Percentiles rank a stretch among this genome's conserved stretches.
phyloP scores from a whole-genome alignment of 106 monocot genomes.

The Dioscorea dumetorum region DNA sequence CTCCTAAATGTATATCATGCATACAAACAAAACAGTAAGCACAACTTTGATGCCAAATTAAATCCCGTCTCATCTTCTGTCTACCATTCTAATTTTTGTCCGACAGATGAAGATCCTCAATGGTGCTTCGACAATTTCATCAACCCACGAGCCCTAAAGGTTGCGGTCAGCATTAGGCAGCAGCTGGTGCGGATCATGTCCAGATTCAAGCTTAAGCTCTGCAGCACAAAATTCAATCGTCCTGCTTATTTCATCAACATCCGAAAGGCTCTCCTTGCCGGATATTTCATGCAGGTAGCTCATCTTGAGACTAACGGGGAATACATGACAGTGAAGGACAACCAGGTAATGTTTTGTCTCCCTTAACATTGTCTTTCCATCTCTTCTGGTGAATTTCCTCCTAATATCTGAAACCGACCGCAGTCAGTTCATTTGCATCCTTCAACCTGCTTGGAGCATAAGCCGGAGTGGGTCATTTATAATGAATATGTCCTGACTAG shows the following conservation, averaged over 20 bases:
- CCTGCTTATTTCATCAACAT: slow-evolving; percentile 69
- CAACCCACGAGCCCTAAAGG: slow-evolving; percentile 56
- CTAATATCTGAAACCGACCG: background rate
- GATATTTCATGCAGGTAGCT: slow-evolving; percentile 86
- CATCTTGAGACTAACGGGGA: slow-evolving; percentile 68
- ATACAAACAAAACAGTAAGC: slow-evolving; percentile 76
- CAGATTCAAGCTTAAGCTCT: slow-evolving; percentile 65
- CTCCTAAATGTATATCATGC: slow-evolving; percentile 78
- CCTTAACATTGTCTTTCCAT: slow-evolving; percentile 1
- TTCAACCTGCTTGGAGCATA: slow-evolving; percentile 67
- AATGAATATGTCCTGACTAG: slow-evolving; percentile 70
- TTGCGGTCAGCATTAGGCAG: slow-evolving; percentile 60
- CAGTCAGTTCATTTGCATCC: slow-evolving; percentile 78
- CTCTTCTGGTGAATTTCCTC: background rate
- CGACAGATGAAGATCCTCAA: slow-evolving; percentile 51
- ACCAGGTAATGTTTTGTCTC: slow-evolving; percentile 30
- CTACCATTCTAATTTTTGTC: no score
- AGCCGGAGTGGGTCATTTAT: slow-evolving; percentile 81
- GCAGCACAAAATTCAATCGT: slow-evolving; percentile 72
- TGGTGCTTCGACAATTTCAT: slow-evolving; percentile 81
- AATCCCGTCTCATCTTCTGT: no score
- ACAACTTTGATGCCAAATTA: background rate
- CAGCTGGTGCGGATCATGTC: slow-evolving; percentile 75
- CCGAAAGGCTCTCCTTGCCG: slow-evolving; percentile 56
- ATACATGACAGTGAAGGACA: slow-evolving; percentile 72